These are phyloP conservation scores for Pichia sp. DNA, from an alignment of 1,139 yeast genomes.

Conservation along the genomic window DNA sequence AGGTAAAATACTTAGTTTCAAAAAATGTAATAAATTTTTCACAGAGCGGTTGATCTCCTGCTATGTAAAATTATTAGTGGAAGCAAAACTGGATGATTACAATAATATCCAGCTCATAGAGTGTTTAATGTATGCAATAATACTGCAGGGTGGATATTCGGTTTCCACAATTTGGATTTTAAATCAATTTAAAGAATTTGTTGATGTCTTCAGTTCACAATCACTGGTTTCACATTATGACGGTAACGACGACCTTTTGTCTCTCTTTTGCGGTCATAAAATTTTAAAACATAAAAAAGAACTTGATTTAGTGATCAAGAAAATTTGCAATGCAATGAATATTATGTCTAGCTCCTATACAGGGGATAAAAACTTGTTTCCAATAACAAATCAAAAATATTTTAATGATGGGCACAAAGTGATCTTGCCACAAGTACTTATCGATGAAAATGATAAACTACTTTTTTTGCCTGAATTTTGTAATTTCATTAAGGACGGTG, in stretches of 20 bases:
- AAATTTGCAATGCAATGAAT: not conserved
- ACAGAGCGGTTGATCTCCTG: slow-evolving; percentile 29
- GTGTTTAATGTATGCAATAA: slow-evolving; percentile 32
- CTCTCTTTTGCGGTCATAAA: not conserved
- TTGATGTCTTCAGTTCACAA: slow-evolving; percentile 13
- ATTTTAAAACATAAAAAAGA: not conserved
- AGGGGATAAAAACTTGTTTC: too few species aligned
- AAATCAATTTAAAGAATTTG: slow-evolving; percentile 26
- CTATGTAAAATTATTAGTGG: slow-evolving; percentile 27
- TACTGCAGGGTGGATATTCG: slow-evolving; percentile 38
- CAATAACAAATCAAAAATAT: too few species aligned
- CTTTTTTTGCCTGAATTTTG: slow-evolving; percentile 7
- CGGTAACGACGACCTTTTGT: slow-evolving; percentile 1
- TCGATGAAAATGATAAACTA: not conserved
- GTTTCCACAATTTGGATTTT: slow-evolving; percentile 36
- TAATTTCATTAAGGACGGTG: slow-evolving; percentile 1
- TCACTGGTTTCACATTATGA: slow-evolving; percentile 20
- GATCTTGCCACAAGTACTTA: slow-evolving; percentile 7
- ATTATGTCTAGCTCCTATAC: too few species aligned
- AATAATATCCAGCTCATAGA: slow-evolving; percentile 27
- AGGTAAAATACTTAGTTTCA: not conserved
- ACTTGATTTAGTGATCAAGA: slow-evolving; percentile 1
- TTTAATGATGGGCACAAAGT: not conserved
- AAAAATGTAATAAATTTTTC: slow-evolving; percentile 9
- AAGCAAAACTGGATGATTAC: slow-evolving; percentile 32